Conservation (phyloP, 352 stramenopile species). For the Discostella stelligera region DNA sequence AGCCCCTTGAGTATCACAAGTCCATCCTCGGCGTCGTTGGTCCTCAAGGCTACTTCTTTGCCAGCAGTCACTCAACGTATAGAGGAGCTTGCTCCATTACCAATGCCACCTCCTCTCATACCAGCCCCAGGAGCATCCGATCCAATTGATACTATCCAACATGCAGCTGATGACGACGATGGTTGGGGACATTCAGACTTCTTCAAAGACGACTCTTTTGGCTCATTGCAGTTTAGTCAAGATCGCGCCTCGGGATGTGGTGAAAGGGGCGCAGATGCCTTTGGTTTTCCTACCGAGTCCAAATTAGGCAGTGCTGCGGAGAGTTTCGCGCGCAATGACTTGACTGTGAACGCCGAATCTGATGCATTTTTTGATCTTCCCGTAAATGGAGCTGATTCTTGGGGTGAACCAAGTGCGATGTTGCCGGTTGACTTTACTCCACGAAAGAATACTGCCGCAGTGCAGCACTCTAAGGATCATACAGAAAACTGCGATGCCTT, state of each 20-base stretch:
- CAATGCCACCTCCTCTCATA: conserved; percentile 9
- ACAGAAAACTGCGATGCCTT: conserved; percentile 19
- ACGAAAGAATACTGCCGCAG: conserved; percentile 17
- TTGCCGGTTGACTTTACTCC: conserved; percentile 39
- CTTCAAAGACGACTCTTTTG: conserved; percentile 44
- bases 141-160: neutral
- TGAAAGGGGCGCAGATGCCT: conserved; percentile 12
- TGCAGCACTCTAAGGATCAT: conserved; percentile 13
- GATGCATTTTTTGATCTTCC: conserved; percentile 34
- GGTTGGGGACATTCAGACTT: conserved; percentile 30
- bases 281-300: conserved; percentile 29
- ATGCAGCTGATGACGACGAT: neutral
- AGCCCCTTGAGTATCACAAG: neutral
- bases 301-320: neutral
- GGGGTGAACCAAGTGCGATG: conserved; percentile 32
- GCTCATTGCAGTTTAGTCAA: conserved; percentile 17
- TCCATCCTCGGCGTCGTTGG: neutral
- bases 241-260: conserved; percentile 7
- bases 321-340: neutral
- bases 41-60: neutral
- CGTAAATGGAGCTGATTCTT: conserved; percentile 21
- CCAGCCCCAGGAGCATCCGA: conserved; percentile 6
- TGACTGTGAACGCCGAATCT: conserved; percentile 5
- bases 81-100: neutral
- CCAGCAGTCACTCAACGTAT: neutral